Base-by-base conservation (phyloP, 352 stramenopile genomes). In the Blastocystis sp. region DNA sequence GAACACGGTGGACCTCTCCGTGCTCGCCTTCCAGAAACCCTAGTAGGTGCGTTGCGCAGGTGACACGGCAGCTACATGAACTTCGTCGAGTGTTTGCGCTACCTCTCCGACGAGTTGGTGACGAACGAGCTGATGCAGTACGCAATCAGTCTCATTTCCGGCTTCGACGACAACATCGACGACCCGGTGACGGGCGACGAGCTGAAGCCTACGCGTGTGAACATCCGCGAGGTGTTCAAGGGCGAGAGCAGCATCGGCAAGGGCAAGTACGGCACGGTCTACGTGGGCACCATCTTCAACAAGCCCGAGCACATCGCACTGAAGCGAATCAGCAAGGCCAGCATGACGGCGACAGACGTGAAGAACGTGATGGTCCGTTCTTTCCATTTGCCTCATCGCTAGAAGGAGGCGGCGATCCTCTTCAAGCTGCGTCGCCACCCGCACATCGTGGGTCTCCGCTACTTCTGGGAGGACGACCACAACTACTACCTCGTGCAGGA, bases 401-500 rank as follows among this genome's bases (percentile, higher is more conserved):
- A 81, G 69, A 63, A 57, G 7, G 69, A 81, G 42, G 69, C 69
- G 21, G 69, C 69, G 16, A 81, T 81, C 42, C 24, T 81, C 7
- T 81, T 63, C 48, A 54, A 57, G 18, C 46, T 81, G 16, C 69
- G 69, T 42, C 92, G 94, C 79, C 92, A 96, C 88, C 92, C 92
- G 18, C 93, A 96, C 87, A 95, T 96, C 65, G 94, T 96, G 90
- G 93, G 93, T 32, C 86, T 95, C 32, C 89, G 96, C 63, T 93
- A 96, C 87, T 95, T 96, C 86, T 96, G 95, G 87, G 90, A 94
- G 18, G 93, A 96, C 54, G 88, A 91, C 0, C 93, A 96, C 64
- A 92, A 96, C 86, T 98, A 96, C 88, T 98, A 97, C 88, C 89
- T 99, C 59, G 94, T 98, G 0, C 97, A 96, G 48, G 94, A 99